These are phyloP conservation scores for Hagleromyces aurorensis DNA, from an alignment of 805 yeast species.

Conservation along the genomic window DNA sequence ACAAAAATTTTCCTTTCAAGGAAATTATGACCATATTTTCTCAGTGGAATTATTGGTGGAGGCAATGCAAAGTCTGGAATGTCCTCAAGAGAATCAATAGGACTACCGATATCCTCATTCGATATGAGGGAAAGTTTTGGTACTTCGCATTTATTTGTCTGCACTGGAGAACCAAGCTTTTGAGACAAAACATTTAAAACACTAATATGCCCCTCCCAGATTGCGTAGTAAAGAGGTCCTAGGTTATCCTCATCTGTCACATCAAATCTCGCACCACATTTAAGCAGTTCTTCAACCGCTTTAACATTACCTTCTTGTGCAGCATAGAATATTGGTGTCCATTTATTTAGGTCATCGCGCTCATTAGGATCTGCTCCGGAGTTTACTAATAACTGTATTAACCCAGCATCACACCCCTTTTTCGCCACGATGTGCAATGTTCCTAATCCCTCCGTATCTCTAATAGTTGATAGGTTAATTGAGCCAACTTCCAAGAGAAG, in stretches of 20 bases:
- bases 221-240: conserved; percentile 79
- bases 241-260: conserved; percentile 72
- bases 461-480: conserved; percentile 23
- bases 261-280: conserved; percentile 61
- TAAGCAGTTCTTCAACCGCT: conserved; percentile 63
- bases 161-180: conserved; percentile 9
- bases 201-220: conserved; percentile 88
- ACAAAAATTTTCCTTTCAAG: conserved; percentile 82
- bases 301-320: conserved; percentile 73
- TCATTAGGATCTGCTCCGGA: conserved; percentile 73
- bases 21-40: conserved; percentile 94
- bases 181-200: conserved; percentile 63
- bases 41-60: conserved; percentile 89
- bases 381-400: conserved; percentile 61
- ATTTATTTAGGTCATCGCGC: conserved; percentile 76
- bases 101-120: conserved; percentile 5
- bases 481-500: conserved; percentile 42
- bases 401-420: conserved; percentile 58
- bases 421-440: conserved; percentile 87
- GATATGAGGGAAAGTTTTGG: conserved; percentile 1
- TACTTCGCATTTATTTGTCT: conserved; percentile 2
- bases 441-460: conserved; percentile 81
- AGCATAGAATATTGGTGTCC: conserved; percentile 92
- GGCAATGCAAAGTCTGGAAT: conserved; percentile 91
- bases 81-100: conserved; percentile 37